Percentiles rank a stretch among this genome's conserved stretches.
These are phyloP conservation scores for Ilyonectria destructans DNA, from an alignment of 2,329 filamentous ascomycete species.

Conservation along the genomic window DNA sequence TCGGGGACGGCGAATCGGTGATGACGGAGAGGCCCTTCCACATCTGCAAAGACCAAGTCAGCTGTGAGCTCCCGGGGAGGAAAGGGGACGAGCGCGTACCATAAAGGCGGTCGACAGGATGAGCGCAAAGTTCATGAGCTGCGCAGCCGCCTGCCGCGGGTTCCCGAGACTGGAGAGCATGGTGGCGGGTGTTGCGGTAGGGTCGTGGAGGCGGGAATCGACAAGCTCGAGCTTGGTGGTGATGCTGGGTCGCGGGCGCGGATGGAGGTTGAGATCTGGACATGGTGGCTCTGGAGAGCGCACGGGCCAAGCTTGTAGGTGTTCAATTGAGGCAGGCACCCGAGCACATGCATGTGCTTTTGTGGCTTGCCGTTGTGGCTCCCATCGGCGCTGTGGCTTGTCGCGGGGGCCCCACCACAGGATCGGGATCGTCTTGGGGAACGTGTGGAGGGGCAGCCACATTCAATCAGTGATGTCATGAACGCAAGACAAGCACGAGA, in stretches of 20 bases:
- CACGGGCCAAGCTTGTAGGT: constrained; percentile 34
- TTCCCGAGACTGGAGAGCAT: constrained; percentile 83
- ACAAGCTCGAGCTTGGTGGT: constrained; percentile 20
- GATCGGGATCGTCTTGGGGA: constrained; percentile 14
- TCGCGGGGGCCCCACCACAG: constrained; percentile 11
- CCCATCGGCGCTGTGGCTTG: constrained; percentile 4
- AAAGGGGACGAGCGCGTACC: constrained; percentile 62
- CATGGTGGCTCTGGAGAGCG: constrained; percentile 48
- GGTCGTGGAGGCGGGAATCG: neutral
- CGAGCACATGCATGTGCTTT: constrained; percentile 14
- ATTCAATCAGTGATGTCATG: constrained; percentile 49
- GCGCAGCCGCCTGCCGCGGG: constrained; percentile 84
- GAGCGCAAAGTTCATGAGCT: constrained; percentile 92
- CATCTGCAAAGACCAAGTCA: constrained; percentile 64
- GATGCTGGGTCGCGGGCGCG: constrained; percentile 16
- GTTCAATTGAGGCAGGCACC: constrained; percentile 22
- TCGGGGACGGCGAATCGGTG: constrained; percentile 82
- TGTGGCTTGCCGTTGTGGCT: constrained; percentile 23
- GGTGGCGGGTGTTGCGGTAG: constrained; percentile 13
- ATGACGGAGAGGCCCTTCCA: constrained; percentile 91
- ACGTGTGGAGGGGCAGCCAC: constrained; percentile 1
- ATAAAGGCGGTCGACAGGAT: constrained; percentile 94
- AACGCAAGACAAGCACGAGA: constrained; percentile 31
- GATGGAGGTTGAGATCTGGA: constrained; percentile 42
- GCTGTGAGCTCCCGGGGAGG: neutral